Base-by-base conservation (phyloP, 331 rosid genomes). In the Ulmus americana region DNA sequence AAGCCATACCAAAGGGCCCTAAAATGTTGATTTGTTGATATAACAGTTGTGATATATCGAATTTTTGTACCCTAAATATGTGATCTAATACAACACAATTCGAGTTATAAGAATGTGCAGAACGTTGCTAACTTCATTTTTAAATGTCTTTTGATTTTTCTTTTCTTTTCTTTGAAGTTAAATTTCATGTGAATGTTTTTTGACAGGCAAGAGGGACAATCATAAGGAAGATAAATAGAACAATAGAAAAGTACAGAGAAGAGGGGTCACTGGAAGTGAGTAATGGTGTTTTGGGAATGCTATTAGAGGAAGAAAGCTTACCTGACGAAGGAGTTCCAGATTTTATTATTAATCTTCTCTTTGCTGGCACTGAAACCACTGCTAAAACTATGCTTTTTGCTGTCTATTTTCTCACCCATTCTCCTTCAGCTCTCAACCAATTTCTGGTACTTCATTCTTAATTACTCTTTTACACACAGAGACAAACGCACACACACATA, bases 341-440 rank as follows among this genome's bases (percentile, higher is more conserved):
- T 62, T 91, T 91, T 87, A 83, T 88, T 45, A 85, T 91, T 83
- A 91, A 88, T 67, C 97, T 91, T 72, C 94, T 91, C 60, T 91
- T 91, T 48, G 97, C 97, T 0, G 97, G 97, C 55, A 91, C 86
- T 53, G 97, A 91, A 83, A 88, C 97, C 9, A 91, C 94, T 43
- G 80, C 97, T 9, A 91, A 91, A 83, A 91, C 97, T 5, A 91
- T 91, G 97, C 88, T 91, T 54, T 91, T 91, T 66, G 94, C 96
- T 7, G 82, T 86, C 47, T 88, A 86, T 76, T 91, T 88, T 65
- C 97, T 91, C 61, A 84, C 94, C 67, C 95, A 80, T 4, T 80
- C 77, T 74, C 94, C 96, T 14, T 66, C 13, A 68, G 97, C 97
- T 64, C 65, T 80, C 82, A 55, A 80, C 35, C 87, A 91, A 60